Percentiles rank a stretch among this genome's conserved stretches.
Conservation (phyloP, 2,329 filamentous ascomycete species). For the Hypoxylon sp. region DNA sequence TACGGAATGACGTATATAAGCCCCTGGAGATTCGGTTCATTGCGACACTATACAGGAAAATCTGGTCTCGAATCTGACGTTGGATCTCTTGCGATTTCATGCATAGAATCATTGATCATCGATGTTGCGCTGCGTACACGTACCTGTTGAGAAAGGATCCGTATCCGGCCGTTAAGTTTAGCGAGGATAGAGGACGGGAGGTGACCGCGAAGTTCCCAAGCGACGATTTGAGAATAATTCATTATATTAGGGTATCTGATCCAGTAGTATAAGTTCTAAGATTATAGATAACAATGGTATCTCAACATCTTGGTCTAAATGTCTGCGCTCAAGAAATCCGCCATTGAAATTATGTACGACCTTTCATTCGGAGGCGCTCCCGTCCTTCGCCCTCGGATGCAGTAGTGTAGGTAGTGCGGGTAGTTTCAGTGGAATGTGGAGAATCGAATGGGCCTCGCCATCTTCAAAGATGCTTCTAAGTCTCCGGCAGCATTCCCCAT, state of each 20-base stretch:
- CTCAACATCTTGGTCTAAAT: neutral
- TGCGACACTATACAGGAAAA: slow-evolving; percentile 33
- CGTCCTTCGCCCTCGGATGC: slow-evolving; percentile 24
- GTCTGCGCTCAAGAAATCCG: neutral
- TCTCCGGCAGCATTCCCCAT: slow-evolving; percentile 67
- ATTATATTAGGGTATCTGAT: slow-evolving; percentile 34
- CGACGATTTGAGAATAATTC: neutral
- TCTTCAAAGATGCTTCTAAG: slow-evolving; percentile 62
- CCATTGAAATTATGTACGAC: neutral
- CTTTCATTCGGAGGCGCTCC: slow-evolving; percentile 26
- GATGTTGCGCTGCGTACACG: neutral
- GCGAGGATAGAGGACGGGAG: neutral
- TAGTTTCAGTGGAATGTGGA: slow-evolving; percentile 42
- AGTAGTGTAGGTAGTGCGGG: slow-evolving; percentile 35
- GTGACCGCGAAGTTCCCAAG: neutral
- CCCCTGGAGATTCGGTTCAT: slow-evolving; percentile 7
- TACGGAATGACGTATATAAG: slow-evolving; percentile 37
- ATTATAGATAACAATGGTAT: slow-evolving; percentile 1
- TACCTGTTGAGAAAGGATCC: neutral
- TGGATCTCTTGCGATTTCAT: slow-evolving; percentile 22
- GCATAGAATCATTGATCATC: slow-evolving; percentile 11
- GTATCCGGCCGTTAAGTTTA: neutral
- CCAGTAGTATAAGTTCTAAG: slow-evolving; percentile 15
- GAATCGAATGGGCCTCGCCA: slow-evolving; percentile 33
- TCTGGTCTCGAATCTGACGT: slow-evolving; percentile 25